Conservation (phyloP, 2,329 filamentous ascomycete species). For the Orbilia quercus region DNA sequence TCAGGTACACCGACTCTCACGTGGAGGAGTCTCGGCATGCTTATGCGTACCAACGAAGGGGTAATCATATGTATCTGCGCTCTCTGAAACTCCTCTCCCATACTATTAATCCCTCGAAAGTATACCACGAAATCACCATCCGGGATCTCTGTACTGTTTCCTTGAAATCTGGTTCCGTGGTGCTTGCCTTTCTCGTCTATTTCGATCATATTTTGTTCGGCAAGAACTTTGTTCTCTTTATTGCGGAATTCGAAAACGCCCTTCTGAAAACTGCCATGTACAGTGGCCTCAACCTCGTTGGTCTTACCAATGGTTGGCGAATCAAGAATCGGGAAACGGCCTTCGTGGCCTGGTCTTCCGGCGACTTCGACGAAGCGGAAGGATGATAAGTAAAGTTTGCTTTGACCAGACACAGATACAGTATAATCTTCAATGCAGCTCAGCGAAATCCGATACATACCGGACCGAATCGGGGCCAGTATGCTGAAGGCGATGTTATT, state of each 20-base stretch:
- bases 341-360: slow-evolving; percentile 33
- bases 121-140: slow-evolving; percentile 40
- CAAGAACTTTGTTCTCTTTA: slow-evolving; percentile 13
- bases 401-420: slow-evolving; percentile 44
- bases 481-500: slow-evolving; percentile 31
- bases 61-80: slow-evolving; percentile 19
- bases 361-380: slow-evolving; percentile 26
- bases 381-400: slow-evolving; percentile 10
- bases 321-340: slow-evolving; percentile 31
- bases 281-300: slow-evolving; percentile 7
- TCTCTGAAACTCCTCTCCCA: slow-evolving; percentile 36
- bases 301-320: slow-evolving; percentile 20
- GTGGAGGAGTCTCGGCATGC: slow-evolving; percentile 14
- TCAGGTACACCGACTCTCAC: slow-evolving; percentile 5
- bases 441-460: slow-evolving; percentile 26
- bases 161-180: slow-evolving; percentile 29
- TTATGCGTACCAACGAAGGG: slow-evolving; percentile 21
- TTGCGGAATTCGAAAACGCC: slow-evolving; percentile 38
- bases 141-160: slow-evolving; percentile 26
- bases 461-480: background rate
- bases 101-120: slow-evolving; percentile 19
- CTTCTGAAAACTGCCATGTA: slow-evolving; percentile 25
- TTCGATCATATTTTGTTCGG: slow-evolving; percentile 12
- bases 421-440: slow-evolving; percentile 10
- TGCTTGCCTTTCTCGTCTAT: background rate